Conservation (phyloP, 129 eudicot genomes). For the Flaveria sonorensis region DNA sequence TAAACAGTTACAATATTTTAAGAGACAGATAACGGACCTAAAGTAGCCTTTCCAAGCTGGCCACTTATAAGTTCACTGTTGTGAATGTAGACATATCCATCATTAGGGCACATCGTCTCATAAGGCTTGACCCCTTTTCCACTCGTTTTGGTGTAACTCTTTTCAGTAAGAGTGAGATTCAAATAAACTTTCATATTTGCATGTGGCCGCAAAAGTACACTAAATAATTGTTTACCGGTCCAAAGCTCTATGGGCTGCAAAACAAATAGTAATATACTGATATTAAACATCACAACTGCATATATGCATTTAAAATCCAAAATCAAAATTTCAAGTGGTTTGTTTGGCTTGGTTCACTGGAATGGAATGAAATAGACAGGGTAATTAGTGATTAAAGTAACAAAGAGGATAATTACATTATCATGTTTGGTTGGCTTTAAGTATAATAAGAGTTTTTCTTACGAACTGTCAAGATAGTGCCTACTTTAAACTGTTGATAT, state of each 20-base stretch:
- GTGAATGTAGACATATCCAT: conserved; percentile 83
- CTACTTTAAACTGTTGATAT: not conserved
- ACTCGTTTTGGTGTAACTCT: conserved; percentile 48
- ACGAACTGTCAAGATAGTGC: not conserved
- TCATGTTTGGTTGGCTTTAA: not conserved
- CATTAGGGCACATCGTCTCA: conserved; percentile 84
- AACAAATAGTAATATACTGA: conserved; percentile 21
- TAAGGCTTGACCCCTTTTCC: conserved; percentile 40
- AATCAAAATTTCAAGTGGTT: not conserved
- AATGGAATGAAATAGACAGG: no score
- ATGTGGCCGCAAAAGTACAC: conserved; percentile 78
- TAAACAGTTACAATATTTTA: not conserved
- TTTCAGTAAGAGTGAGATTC: conserved; percentile 79
- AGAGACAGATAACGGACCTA: conserved; percentile 55
- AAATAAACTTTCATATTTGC: conserved; percentile 84
- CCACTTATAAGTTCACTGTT: conserved; percentile 94
- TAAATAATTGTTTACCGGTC: conserved; percentile 97
- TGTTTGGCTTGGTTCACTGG: not conserved
- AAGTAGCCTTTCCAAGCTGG: conserved; percentile 94
- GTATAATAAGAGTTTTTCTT: not conserved
- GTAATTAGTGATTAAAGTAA: no score
- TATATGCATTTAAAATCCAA: conserved; percentile 3
- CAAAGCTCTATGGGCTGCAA: conserved; percentile 95
- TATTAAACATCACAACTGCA: conserved; percentile 16
- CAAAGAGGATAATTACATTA: not conserved